Evolutionary conservation across 73 alveolate species (phyloP), one percentile per base, ranked within the genome.

Genomic region (Paraurostyla sp.): DNA sequence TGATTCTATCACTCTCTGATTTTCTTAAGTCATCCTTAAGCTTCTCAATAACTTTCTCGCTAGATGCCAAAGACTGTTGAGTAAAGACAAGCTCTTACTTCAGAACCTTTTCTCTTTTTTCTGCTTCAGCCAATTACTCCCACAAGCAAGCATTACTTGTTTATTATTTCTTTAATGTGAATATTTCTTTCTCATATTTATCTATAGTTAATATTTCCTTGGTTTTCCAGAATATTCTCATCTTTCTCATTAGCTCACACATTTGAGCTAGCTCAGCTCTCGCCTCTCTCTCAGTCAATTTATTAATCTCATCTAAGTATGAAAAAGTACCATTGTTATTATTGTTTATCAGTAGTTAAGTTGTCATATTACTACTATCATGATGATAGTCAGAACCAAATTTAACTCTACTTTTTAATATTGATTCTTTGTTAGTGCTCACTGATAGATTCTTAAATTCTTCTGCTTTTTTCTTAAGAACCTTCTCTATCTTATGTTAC

Each of bases 111-210:
- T 97, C 99, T 83, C 97, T 91, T 80, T 97, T 95, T 48, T 97
- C 98, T 0, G 98, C 98, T 41, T 95, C 97, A 9, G 98, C 97
- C 38, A 97, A 85, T 89, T 95, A 93, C 80, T 97, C 98, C 98
- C 98, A 95, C 35, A 97, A 92, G 71, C 96, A 96, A 56, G 93
- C 92, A 84, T 97, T 97, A 54, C 94, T 92, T 29, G 98, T 90
- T 81, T 95, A 92, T 84, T 97, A 93, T 88, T 93, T 91, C 92
- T 96, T 95, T 76, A 97, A 86, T 78, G 88, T 94, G 59, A 88
- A 97, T 49, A 97, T 91, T 69, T 97, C 97, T 76, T 89, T 92
- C 76, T 97, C 98, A 69, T 89, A 95, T 62, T 93, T 96, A 16
- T 93, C 95, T 0, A 60, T 54, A 7, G 81, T 80, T 2, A 40